Evolutionary conservation across 2,329 filamentous ascomycete genomes (phyloP).

Genomic region (Aspergillus carbonarius): DNA sequence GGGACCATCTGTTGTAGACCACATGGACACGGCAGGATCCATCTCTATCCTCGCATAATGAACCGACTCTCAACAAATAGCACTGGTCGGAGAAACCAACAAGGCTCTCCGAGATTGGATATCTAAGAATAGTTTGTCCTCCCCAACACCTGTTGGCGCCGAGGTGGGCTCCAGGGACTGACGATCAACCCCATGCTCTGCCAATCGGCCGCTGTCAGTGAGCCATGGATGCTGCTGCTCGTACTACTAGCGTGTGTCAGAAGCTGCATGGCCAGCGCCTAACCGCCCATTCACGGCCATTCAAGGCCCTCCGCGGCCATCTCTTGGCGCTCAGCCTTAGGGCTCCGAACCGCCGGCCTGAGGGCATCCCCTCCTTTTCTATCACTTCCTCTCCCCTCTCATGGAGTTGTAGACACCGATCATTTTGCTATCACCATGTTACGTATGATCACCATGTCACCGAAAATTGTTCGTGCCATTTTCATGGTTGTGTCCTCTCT

Average conservation of each 20-base stretch:
- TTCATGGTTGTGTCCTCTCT: not conserved
- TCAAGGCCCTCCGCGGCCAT: not conserved
- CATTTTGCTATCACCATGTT: too few species aligned
- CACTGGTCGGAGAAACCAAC: not conserved
- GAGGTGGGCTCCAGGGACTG: not conserved
- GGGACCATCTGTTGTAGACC: not conserved
- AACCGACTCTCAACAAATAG: not conserved
- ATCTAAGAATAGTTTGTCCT: not conserved
- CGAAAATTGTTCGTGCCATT: not conserved
- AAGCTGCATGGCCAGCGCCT: not conserved
- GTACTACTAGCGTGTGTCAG: not conserved
- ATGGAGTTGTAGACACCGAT: too few species aligned
- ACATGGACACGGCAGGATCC: not conserved
- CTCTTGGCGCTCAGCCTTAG: not conserved
- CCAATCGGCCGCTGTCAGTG: not conserved
- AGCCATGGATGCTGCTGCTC: not conserved
- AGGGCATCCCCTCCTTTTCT: not conserved
- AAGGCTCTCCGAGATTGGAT: not conserved
- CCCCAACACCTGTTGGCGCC: not conserved
- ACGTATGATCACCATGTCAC: not conserved
- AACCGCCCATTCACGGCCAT: not conserved
- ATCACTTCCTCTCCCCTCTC: not conserved
- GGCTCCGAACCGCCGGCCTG: not conserved
- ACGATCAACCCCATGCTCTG: not conserved
- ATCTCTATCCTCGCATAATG: not conserved